Base-by-base conservation (phyloP, 2,329 filamentous ascomycete species). In the Aspergillus brunneoviolaceus region DNA sequence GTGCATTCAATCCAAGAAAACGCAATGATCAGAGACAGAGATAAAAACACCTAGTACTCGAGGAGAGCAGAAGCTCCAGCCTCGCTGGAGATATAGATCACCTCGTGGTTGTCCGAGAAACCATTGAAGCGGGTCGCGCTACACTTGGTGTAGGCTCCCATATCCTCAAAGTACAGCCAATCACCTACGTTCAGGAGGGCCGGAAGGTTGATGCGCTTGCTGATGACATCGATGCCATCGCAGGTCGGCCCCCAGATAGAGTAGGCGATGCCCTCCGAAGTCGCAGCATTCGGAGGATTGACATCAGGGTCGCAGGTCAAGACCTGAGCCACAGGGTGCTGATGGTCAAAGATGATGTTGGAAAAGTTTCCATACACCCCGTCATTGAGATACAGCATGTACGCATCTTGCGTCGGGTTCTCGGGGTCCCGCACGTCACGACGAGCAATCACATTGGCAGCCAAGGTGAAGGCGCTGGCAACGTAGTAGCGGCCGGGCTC, bases 301-400 rank as follows among this genome's bases (percentile, higher is more conserved):
- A 77, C 88, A 79, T 74, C 88, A 88, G 71, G 87, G 77, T 62
- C 83, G 81, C 84, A 81, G 66, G 87, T 88, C 57, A 99, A 82
- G 60, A 98, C 85, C 77, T 90, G 91, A 58, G 94, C 91, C 50
- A 90, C 79, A 1, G 95, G 95, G 70, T 96, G 86, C 83, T 99
- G 95, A 78, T 98, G 95, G 73, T 98, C 95, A 76, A 97, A 99
- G 82, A 98, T 96, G 84, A 98, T 98, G 86, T 92, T 96, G 67
- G 92, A 96, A 74, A 99, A 98, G 81, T 98, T 98, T 71, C 95
- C 95, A 73, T 99, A 99, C 57, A 98, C 89, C 29, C 95, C 95
- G 69, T 99, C 95, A 74, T 99, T 99, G 75, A 98, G 82, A 76
- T 99, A 99, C 51, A 97, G 81, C 95, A 98, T 99, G 83, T 96